phyloP scores from a whole-genome alignment of 2,329 filamentous ascomycete species.

The Fusarium sarcochroum region DNA sequence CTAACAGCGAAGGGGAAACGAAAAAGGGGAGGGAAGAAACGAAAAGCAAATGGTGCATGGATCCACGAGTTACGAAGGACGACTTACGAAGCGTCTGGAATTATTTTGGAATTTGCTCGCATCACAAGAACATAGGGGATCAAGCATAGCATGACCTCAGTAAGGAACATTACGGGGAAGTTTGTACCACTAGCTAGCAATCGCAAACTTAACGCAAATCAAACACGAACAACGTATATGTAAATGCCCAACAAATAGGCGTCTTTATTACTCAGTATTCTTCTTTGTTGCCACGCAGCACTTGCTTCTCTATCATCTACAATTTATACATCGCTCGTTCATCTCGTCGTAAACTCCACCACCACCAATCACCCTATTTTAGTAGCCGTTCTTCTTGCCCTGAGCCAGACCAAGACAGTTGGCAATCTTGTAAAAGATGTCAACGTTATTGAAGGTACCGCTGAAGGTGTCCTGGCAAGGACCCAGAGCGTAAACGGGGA shows the following conservation, averaged over 20 bases:
- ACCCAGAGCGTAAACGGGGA: conserved; percentile 82
- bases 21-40: neutral
- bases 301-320: conserved; percentile 34
- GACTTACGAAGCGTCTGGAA: conserved; percentile 15
- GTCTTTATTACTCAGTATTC: conserved; percentile 21
- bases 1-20: neutral
- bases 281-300: conserved; percentile 28
- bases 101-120: conserved; percentile 15
- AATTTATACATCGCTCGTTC: conserved; percentile 34
- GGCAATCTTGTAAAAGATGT: conserved; percentile 82
- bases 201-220: conserved; percentile 3
- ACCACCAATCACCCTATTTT: conserved; percentile 19
- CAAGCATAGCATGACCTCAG: neutral
- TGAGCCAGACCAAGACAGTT: conserved; percentile 72
- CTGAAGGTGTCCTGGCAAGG: conserved; percentile 84
- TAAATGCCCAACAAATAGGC: neutral
- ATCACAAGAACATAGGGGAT: neutral
- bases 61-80: conserved; percentile 1
- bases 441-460: conserved; percentile 78
- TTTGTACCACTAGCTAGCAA: conserved; percentile 14
- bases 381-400: conserved; percentile 44
- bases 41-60: neutral
- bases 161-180: neutral
- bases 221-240: neutral
- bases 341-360: conserved; percentile 41